These are phyloP conservation scores for Maudiozyma saulgeensis DNA, from an alignment of 805 yeast genomes.

Conservation along the genomic window DNA sequence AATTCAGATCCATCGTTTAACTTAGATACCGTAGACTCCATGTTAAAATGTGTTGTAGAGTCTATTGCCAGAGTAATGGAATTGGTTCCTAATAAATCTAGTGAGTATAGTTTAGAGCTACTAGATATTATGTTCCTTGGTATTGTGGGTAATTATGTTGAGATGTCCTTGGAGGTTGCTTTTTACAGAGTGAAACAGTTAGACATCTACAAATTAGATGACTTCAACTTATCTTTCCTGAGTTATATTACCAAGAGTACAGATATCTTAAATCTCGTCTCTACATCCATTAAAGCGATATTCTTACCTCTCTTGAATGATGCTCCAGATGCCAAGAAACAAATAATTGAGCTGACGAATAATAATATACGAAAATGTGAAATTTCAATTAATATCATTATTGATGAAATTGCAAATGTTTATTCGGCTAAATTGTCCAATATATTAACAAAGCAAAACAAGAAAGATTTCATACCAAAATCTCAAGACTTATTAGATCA, in stretches of 20 bases:
- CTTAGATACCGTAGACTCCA: conserved; percentile 45
- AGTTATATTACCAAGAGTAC: conserved; percentile 42
- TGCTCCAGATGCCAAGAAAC: conserved; percentile 45
- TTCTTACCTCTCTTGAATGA: conserved; percentile 65
- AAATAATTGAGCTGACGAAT: conserved; percentile 55
- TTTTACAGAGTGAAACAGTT: conserved; percentile 38
- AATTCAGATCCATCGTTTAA: conserved; percentile 20
- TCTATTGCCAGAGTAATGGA: conserved; percentile 70
- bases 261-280: conserved; percentile 53
- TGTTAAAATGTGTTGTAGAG: conserved; percentile 66
- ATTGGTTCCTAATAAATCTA: conserved; percentile 51
- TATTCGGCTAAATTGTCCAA: conserved; percentile 41
- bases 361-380: conserved; percentile 53
- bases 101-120: conserved; percentile 54
- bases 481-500: conserved; percentile 39
- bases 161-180: conserved; percentile 63
- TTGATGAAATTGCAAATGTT: conserved; percentile 48
- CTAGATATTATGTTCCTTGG: conserved; percentile 59
- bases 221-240: conserved; percentile 40
- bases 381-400: conserved; percentile 50
- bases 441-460: conserved; percentile 56
- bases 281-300: conserved; percentile 65
- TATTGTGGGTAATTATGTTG: conserved; percentile 65
- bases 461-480: conserved; percentile 54
- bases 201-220: conserved; percentile 20